These are phyloP conservation scores for Hondaea fermentalgiana DNA, from an alignment of 108 stramenopile species.

Conservation along the genomic window DNA sequence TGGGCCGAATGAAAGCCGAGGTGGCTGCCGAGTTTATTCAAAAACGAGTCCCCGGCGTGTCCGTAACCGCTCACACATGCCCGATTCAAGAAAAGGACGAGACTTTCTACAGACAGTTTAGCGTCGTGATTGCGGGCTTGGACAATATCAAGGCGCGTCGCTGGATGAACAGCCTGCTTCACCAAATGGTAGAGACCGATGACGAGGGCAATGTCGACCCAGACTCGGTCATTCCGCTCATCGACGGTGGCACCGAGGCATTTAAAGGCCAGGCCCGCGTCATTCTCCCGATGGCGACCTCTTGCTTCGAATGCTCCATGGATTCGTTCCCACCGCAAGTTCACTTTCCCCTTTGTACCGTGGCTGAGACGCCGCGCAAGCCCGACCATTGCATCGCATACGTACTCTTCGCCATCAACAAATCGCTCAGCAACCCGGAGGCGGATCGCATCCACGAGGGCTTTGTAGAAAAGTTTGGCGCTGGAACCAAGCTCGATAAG, in stretches of 20 bases:
- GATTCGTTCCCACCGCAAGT: slow-evolving; percentile 88
- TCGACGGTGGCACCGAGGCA: slow-evolving; percentile 98
- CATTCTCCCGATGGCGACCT: slow-evolving; percentile 85
- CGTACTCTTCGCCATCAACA: slow-evolving; percentile 37
- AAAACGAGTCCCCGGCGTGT: slow-evolving; percentile 30
- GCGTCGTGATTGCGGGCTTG: slow-evolving; percentile 81
- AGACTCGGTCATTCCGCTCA: slow-evolving; percentile 82
- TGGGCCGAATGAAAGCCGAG: slow-evolving; percentile 45
- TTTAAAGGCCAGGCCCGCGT: slow-evolving; percentile 96
- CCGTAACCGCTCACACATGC: slow-evolving; percentile 72
- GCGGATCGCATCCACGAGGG: background rate
- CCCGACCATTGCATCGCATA: slow-evolving; percentile 99
- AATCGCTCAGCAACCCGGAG: background rate
- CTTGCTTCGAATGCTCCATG: slow-evolving; percentile 95
- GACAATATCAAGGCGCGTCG: slow-evolving; percentile 91
- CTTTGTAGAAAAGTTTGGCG: slow-evolving; percentile 15
- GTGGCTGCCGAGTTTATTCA: slow-evolving; percentile 55
- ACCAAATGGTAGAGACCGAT: slow-evolving; percentile 73
- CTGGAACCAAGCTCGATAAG: slow-evolving; percentile 63
- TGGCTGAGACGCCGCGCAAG: slow-evolving; percentile 94
- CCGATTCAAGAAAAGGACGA: slow-evolving; percentile 89
- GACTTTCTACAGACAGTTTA: slow-evolving; percentile 73
- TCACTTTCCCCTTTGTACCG: slow-evolving; percentile 89
- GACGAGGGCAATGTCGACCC: slow-evolving; percentile 87
- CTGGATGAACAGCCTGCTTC: slow-evolving; percentile 55